Percentiles rank a stretch among this genome's conserved stretches.
These are phyloP conservation scores for Chalciporus sp. DNA, from an alignment of 1,284 basidiomycete genomes.

Conservation along the genomic window DNA sequence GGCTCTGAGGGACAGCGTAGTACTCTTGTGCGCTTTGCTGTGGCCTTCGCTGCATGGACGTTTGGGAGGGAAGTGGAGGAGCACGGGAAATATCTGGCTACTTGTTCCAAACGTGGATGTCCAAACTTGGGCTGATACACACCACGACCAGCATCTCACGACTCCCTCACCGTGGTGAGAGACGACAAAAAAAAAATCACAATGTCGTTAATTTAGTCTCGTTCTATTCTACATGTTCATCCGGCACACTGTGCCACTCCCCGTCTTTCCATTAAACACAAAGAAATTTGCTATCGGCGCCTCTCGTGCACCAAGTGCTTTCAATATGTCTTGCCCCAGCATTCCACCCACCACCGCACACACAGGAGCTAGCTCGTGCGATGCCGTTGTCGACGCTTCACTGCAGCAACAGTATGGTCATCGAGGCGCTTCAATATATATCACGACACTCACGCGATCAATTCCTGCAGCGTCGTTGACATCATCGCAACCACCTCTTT, in stretches of 20 bases:
- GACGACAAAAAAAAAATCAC: too few relatives aligned
- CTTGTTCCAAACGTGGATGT: slow-evolving; percentile 24
- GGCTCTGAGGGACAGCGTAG: slow-evolving; percentile 54
- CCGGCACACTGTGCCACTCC: slow-evolving; percentile 67
- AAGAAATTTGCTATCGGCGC: slow-evolving; percentile 93
- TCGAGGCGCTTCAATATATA: slow-evolving; percentile 3
- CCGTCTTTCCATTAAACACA: slow-evolving; percentile 83
- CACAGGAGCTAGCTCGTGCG: slow-evolving; percentile 86
- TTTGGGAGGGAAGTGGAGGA: slow-evolving; percentile 11
- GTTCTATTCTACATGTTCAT: slow-evolving; percentile 43
- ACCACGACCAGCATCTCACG: background rate
- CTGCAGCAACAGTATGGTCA: slow-evolving; percentile 38
- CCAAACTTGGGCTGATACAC: slow-evolving; percentile 24
- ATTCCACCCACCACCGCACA: slow-evolving; percentile 94
- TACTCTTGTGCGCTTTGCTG: slow-evolving; percentile 38
- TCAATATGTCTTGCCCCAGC: slow-evolving; percentile 93
- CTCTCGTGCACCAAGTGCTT: slow-evolving; percentile 87
- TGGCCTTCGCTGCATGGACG: slow-evolving; percentile 38
- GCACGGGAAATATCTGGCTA: slow-evolving; percentile 12
- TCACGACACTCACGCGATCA: slow-evolving; percentile 49
- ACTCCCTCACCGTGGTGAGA: background rate
- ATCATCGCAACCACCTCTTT: slow-evolving; percentile 60
- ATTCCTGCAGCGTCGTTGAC: slow-evolving; percentile 46
- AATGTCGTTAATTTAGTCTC: too few relatives aligned
- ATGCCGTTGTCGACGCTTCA: slow-evolving; percentile 66